Conservation (phyloP, 495 filamentous ascomycete genomes). For the Neurospora discreta region DNA sequence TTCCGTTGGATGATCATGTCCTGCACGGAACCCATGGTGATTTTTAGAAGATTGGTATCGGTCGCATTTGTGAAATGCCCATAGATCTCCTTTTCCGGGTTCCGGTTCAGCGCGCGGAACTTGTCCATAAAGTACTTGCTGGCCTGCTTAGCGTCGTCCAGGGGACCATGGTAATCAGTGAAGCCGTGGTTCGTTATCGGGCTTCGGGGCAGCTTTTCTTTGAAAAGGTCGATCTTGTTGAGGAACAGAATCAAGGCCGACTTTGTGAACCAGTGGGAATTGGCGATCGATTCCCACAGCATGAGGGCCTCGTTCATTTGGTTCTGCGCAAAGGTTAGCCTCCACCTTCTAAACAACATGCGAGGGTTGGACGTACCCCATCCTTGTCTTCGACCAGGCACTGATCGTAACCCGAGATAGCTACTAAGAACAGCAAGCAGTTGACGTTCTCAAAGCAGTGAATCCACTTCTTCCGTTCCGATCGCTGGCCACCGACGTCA, state of each 20-base stretch:
- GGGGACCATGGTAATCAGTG: conserved; percentile 65
- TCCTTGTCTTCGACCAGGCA: conserved; percentile 95
- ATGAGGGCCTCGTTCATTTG: conserved; percentile 99
- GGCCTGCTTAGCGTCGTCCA: conserved; percentile 45
- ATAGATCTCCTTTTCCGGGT: conserved; percentile 80
- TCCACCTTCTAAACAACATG: neutral
- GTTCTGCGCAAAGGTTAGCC: conserved; percentile 52
- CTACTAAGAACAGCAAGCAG: conserved; percentile 85
- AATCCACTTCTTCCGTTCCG: conserved; percentile 99
- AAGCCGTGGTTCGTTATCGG: conserved; percentile 81
- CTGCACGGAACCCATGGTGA: conserved; percentile 93
- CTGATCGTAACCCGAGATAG: conserved; percentile 94
- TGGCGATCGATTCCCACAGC: conserved; percentile 94
- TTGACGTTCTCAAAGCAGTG: conserved; percentile 98
- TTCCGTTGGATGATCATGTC: conserved; percentile 99
- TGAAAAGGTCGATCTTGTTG: conserved; percentile 99
- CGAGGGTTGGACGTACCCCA: conserved; percentile 51
- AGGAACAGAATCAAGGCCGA: conserved; percentile 95
- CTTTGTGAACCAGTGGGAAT: conserved; percentile 94
- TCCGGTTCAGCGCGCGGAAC: conserved; percentile 77
- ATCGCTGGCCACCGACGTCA: conserved; percentile 93
- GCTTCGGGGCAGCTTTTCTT: conserved; percentile 68
- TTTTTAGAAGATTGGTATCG: conserved; percentile 90
- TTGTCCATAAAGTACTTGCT: conserved; percentile 83
- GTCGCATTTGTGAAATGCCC: conserved; percentile 92